Percentiles rank a stretch among this genome's conserved stretches.
Evolutionary conservation across 1,139 yeast genomes (phyloP).

Genomic region (Diutina ranongensis): DNA sequence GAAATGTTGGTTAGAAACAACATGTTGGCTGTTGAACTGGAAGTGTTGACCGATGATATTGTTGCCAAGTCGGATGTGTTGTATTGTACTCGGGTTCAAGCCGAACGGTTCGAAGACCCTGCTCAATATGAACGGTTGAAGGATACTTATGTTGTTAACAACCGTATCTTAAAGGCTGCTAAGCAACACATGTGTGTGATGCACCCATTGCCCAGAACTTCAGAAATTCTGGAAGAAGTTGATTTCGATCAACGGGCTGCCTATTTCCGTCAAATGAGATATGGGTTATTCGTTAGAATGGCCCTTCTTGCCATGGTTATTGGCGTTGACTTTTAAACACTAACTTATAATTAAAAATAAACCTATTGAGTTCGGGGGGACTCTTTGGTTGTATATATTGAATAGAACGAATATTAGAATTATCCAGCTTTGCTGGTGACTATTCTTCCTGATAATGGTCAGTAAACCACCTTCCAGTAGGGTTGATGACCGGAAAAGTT

Average conservation of each 20-base stretch:
- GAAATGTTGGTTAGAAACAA: slow-evolving; percentile 53
- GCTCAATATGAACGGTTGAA: slow-evolving; percentile 79
- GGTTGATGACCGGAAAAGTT: too few relatives aligned
- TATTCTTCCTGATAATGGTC: too few relatives aligned
- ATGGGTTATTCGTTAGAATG: slow-evolving; percentile 97
- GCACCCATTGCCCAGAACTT: slow-evolving; percentile 98
- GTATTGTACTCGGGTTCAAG: slow-evolving; percentile 97
- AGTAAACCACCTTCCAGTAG: too few relatives aligned
- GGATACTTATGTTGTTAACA: slow-evolving; percentile 87
- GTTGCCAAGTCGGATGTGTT: slow-evolving; percentile 86
- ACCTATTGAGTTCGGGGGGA: slow-evolving; percentile 1
- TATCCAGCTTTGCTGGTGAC: too few relatives aligned
- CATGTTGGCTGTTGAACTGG: slow-evolving; percentile 63
- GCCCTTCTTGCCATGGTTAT: slow-evolving; percentile 96
- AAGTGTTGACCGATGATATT: slow-evolving; percentile 69
- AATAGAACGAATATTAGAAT: not conserved
- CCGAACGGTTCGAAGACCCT: slow-evolving; percentile 77
- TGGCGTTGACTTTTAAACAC: slow-evolving; percentile 53
- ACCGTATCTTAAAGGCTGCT: slow-evolving; percentile 81
- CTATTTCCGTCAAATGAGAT: slow-evolving; percentile 98
- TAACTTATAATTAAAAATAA: not conserved
- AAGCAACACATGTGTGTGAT: slow-evolving; percentile 97
- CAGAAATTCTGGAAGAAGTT: slow-evolving; percentile 94
- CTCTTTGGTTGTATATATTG: not conserved
- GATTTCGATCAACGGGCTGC: slow-evolving; percentile 99